A percentile compares a stretch with the other conserved stretches of the same genome.
Conservation (phyloP, 257 asterid species). For the Solanum stenotomum region DNA sequence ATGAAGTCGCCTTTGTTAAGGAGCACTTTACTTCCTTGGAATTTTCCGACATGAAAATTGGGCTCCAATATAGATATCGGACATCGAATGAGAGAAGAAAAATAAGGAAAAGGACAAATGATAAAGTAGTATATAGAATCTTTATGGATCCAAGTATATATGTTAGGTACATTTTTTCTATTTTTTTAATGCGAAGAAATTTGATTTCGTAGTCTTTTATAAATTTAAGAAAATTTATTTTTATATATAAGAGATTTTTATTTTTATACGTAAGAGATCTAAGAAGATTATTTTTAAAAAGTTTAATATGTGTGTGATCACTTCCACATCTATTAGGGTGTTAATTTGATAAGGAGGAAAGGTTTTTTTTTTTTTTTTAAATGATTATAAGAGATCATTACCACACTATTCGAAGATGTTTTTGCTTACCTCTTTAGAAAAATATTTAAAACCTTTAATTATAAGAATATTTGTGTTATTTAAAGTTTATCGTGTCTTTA, state of each 20-base stretch:
- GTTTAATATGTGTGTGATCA: neutral
- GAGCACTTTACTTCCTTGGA: rapidly evolving
- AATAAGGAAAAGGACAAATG: neutral
- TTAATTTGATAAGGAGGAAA: neutral
- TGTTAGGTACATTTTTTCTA: neutral
- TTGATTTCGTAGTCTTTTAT: neutral
- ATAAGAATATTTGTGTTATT: neutral
- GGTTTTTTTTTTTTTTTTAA: neutral
- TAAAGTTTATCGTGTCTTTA: neutral
- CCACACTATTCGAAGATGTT: neutral
- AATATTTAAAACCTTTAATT: neutral
- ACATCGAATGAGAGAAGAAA: rapidly evolving
- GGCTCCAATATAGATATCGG: rapidly evolving
- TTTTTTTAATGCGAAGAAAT: neutral
- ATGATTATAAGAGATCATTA: neutral
- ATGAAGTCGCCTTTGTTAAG: no score
- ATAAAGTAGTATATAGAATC: neutral
- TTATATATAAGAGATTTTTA: neutral
- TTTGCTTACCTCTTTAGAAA: neutral
- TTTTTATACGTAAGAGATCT: neutral
- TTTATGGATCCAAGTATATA: neutral
- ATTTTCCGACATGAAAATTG: rapidly evolving
- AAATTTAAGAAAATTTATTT: neutral
- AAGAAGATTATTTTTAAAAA: neutral
- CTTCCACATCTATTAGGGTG: neutral